These are phyloP conservation scores for Scheffersomyces quercinus DNA, from an alignment of 1,139 yeast species.

Conservation along the genomic window DNA sequence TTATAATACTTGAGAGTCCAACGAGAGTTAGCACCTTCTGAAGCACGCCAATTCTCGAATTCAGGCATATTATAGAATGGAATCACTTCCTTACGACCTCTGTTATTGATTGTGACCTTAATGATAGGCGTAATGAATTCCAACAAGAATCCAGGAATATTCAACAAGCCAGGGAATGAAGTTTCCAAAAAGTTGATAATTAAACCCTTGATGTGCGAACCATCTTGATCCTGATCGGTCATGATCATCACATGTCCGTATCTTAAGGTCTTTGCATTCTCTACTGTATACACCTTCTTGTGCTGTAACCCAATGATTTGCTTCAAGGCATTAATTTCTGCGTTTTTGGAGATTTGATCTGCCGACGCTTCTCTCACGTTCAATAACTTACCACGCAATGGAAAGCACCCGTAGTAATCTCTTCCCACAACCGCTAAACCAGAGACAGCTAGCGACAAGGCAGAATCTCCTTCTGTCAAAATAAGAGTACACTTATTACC, in stretches of 20 bases:
- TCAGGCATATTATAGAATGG: conserved; percentile 96
- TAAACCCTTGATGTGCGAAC: conserved; percentile 96
- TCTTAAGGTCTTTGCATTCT: conserved; percentile 71
- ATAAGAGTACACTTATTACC: conserved; percentile 91
- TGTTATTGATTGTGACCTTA: conserved; percentile 76
- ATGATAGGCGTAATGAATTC: conserved; percentile 98
- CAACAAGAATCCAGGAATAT: conserved; percentile 86
- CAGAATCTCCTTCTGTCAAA: conserved; percentile 97
- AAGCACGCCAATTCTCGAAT: conserved; percentile 89
- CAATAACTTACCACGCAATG: conserved; percentile 89
- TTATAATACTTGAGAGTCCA: conserved; percentile 97
- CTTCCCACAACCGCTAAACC: conserved; percentile 96
- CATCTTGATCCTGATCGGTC: conserved; percentile 99
- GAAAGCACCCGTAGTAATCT: conserved; percentile 94
- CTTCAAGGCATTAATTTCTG: conserved; percentile 92
- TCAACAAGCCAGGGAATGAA: conserved; percentile 90
- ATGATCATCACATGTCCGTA: conserved; percentile 98
- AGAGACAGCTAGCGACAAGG: conserved; percentile 87
- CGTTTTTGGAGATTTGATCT: conserved; percentile 89
- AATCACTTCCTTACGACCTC: conserved; percentile 57
- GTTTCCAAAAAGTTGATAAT: conserved; percentile 91
- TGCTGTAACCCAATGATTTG: conserved; percentile 96
- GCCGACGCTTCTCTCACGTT: conserved; percentile 96
- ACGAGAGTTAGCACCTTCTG: conserved; percentile 70
- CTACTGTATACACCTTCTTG: conserved; percentile 68